A percentile compares a stretch with the other conserved stretches of the same genome.
Evolutionary conservation across 2,329 filamentous ascomycete species (phyloP).

Genomic region (Exophiala mesophila): DNA sequence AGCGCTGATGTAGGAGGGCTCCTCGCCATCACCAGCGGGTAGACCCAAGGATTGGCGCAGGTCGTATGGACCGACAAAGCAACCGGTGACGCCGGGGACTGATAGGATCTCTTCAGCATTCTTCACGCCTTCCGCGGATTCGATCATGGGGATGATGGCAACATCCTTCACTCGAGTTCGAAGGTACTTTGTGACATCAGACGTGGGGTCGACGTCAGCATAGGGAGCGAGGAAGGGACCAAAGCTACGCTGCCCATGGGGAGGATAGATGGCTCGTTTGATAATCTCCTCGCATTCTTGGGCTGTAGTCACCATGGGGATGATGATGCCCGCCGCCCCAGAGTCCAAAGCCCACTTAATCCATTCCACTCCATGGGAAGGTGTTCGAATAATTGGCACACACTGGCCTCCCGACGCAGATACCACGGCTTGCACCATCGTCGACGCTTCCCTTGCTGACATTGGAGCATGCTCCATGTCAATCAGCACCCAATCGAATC

Average conservation of each 20-base stretch:
- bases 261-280: constrained; percentile 51
- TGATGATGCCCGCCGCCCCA: constrained; percentile 55
- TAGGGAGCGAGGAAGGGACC: constrained; percentile 30
- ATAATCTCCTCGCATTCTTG: constrained; percentile 50
- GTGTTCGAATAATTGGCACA: constrained; percentile 41
- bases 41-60: not conserved
- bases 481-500: constrained; percentile 51
- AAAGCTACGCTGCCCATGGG: constrained; percentile 49
- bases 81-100: not conserved
- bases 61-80: not conserved
- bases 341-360: constrained; percentile 57
- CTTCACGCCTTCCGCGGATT: not conserved
- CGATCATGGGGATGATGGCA: not conserved
- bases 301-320: constrained; percentile 48
- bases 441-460: constrained; percentile 35
- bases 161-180: not conserved
- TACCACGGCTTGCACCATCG: constrained; percentile 38
- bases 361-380: constrained; percentile 57
- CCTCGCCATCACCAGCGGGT: not conserved
- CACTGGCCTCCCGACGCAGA: constrained; percentile 36
- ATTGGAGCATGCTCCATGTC: constrained; percentile 55
- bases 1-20: not conserved
- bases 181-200: not conserved
- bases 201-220: not conserved
- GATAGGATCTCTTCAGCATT: not conserved